phyloP scores from a whole-genome alignment of 2,329 filamentous ascomycete genomes.

The Ophiostoma triangulosporum region DNA sequence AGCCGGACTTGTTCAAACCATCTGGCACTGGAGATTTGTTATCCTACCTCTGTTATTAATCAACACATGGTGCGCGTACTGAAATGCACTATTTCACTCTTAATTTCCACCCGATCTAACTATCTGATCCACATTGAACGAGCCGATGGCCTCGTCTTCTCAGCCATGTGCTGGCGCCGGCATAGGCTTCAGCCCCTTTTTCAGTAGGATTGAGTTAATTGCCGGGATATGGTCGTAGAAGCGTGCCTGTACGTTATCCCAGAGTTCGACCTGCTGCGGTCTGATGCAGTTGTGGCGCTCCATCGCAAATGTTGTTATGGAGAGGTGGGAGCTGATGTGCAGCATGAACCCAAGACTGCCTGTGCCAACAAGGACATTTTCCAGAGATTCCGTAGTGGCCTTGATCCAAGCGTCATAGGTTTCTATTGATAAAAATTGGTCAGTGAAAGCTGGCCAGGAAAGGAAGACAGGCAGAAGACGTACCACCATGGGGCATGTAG shows the following conservation, averaged over 20 bases:
- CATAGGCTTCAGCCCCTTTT: not conserved
- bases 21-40: no score
- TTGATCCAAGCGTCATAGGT: constrained; percentile 20
- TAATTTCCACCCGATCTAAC: no score
- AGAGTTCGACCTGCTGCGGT: not conserved
- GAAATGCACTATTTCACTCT: no score
- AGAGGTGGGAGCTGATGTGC: constrained; percentile 10
- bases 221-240: constrained; percentile 7
- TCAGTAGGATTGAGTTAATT: constrained; percentile 1
- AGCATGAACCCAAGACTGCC: constrained; percentile 12
- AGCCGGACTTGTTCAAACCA: no score
- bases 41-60: no score
- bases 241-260: constrained; percentile 5
- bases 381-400: constrained; percentile 14
- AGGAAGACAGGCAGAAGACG: not conserved
- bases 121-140: no score
- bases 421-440: constrained; percentile 7
- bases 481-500: constrained; percentile 24
- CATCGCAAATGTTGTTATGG: constrained; percentile 2
- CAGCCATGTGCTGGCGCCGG: not conserved
- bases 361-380: constrained; percentile 4
- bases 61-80: no score
- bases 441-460: not conserved
- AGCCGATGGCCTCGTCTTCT: no score
- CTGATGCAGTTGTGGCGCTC: constrained; percentile 6